A percentile compares a stretch with the other conserved stretches of the same genome.
phyloP scores from a whole-genome alignment of 2,329 filamentous ascomycete species.

The Coniochaeta sp. region DNA sequence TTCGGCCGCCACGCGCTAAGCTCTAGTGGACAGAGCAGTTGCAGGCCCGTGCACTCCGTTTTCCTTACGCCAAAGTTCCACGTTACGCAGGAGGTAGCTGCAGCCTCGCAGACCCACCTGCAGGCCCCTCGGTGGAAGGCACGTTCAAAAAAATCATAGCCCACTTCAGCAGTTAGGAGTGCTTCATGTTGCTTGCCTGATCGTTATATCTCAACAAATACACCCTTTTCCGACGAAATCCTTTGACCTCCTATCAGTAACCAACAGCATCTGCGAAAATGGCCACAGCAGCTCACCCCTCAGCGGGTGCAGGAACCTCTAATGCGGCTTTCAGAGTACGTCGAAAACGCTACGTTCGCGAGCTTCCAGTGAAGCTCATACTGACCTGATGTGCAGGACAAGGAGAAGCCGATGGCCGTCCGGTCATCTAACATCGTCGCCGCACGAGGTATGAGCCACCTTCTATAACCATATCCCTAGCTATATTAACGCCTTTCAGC shows the following conservation, averaged over 20 bases:
- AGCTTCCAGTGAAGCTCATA: not conserved
- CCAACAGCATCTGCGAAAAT: not conserved
- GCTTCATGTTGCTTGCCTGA: not conserved
- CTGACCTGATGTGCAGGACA: constrained; percentile 45
- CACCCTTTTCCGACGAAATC: not conserved
- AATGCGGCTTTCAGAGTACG: constrained; percentile 1
- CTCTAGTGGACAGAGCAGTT: not conserved
- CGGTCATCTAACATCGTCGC: constrained; percentile 95
- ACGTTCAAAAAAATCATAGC: not conserved
- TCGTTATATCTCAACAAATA: not conserved
- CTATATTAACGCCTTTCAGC: constrained; percentile 46
- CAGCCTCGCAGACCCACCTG: not conserved
- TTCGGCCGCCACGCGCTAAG: not conserved
- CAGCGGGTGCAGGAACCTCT: not conserved
- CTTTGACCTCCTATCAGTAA: not conserved
- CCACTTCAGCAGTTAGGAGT: not conserved
- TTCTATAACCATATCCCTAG: not conserved
- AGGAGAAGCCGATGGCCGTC: constrained; percentile 98
- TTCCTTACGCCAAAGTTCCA: not conserved
- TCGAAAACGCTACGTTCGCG: not conserved
- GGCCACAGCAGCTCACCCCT: constrained; percentile 1
- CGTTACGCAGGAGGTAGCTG: not conserved
- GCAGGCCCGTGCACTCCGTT: not conserved
- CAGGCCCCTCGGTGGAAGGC: not conserved
- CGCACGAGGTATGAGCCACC: constrained; percentile 64